Evolutionary conservation across 2,329 filamentous ascomycete species (phyloP).

Genomic region (Colletotrichum sp.): DNA sequence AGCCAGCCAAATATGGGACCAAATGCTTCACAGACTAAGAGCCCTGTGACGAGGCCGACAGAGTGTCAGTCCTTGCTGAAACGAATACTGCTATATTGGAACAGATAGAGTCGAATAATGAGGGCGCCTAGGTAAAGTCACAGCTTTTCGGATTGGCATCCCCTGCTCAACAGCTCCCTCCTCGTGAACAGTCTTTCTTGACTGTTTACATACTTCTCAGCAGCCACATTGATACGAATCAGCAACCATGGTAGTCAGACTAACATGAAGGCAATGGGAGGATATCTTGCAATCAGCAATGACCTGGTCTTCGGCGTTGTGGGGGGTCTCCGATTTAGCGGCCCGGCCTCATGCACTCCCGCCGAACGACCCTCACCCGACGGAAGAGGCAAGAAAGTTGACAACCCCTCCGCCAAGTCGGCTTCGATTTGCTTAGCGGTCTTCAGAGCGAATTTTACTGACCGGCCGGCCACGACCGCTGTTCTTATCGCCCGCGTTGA

Average conservation of each 20-base stretch:
- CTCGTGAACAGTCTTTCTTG: no score
- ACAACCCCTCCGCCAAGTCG: background rate
- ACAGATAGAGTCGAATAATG: rapidly evolving
- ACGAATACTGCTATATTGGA: background rate
- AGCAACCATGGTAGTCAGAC: rapidly evolving
- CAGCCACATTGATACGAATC: background rate
- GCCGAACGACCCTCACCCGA: background rate
- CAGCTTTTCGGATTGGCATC: no score
- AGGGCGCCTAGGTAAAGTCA: background rate
- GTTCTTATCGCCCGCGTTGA: background rate
- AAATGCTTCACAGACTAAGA: background rate
- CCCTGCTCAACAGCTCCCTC: no score
- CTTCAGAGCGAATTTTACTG: background rate
- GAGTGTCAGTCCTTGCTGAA: background rate
- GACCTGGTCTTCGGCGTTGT: rapidly evolving
- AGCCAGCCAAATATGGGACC: background rate
- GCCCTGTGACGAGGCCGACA: background rate
- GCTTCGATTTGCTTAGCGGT: background rate
- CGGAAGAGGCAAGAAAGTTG: conserved; percentile 16
- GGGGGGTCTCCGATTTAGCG: background rate
- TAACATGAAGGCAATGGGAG: rapidly evolving
- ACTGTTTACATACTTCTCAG: no score
- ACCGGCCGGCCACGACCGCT: background rate
- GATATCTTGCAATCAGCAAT: rapidly evolving
- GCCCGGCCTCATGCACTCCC: background rate